Conservation (phyloP, 352 stramenopile genomes). For the Pythium aquatile region DNA sequence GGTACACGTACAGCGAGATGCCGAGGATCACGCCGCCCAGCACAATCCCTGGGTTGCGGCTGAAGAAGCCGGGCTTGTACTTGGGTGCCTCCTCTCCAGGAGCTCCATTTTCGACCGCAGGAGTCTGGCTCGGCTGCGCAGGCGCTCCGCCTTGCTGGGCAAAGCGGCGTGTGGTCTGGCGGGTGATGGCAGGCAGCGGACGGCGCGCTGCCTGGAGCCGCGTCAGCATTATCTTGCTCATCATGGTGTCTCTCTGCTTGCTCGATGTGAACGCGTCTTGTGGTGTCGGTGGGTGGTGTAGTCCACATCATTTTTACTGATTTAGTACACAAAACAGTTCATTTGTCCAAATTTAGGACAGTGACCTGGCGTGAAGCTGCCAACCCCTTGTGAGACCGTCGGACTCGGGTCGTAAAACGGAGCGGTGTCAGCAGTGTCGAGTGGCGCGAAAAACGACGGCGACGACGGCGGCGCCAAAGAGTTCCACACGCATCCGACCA, state of each 20-base stretch:
- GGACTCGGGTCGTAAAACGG: neutral
- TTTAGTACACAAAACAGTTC: neutral
- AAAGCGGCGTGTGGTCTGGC: neutral
- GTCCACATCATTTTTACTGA: neutral
- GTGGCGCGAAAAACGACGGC: neutral
- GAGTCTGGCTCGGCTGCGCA: neutral
- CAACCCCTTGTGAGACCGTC: slow-evolving; percentile 3
- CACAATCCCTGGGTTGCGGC: slow-evolving; percentile 77
- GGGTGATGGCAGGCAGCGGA: neutral
- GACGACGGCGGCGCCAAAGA: neutral
- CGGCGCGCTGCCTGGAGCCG: neutral
- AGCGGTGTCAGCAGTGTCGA: neutral
- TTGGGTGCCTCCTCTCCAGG: slow-evolving; percentile 51
- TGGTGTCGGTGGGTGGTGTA: neutral
- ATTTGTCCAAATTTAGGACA: slow-evolving; percentile 5
- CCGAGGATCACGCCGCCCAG: slow-evolving; percentile 64
- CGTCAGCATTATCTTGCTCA: slow-evolving; percentile 1
- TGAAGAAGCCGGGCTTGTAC: slow-evolving; percentile 86
- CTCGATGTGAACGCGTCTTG: neutral
- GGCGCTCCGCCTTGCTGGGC: neutral
- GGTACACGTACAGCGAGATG: slow-evolving; percentile 75
- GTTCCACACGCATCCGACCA: neutral
- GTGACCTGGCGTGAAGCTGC: neutral
- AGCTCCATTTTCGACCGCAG: neutral
- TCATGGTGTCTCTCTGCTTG: neutral